Conservation (phyloP, 192 early-diverging fungal species). For the Chytriomyces hyalinus region DNA sequence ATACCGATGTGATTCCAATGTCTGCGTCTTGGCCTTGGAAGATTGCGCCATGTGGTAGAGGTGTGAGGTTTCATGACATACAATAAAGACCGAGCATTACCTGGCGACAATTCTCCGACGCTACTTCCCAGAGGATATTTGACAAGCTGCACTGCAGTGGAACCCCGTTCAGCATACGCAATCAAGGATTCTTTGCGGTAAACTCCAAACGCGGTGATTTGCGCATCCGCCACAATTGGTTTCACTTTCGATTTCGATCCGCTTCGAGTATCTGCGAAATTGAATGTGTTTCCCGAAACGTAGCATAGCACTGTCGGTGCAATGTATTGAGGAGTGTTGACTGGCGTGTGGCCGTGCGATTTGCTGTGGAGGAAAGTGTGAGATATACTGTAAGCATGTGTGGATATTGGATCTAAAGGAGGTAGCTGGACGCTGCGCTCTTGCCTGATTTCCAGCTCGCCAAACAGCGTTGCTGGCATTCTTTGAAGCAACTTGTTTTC, state of each 20-base stretch:
- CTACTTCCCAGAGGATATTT: constrained; percentile 53
- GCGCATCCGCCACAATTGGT: constrained; percentile 40
- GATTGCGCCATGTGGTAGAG: not conserved
- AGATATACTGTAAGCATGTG: too few species aligned
- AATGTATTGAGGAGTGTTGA: constrained; percentile 39
- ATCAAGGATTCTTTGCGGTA: constrained; percentile 46
- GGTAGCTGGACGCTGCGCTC: too few species aligned
- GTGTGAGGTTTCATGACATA: not conserved
- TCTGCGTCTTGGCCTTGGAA: constrained; percentile 32
- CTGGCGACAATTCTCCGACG: not conserved
- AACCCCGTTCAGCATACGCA: constrained; percentile 52
- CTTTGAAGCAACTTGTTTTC: too few species aligned
- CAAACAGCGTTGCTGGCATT: too few species aligned
- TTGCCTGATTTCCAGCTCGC: too few species aligned
- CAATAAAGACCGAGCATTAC: not conserved
- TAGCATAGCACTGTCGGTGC: constrained; percentile 43
- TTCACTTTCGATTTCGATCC: not conserved
- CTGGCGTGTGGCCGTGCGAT: constrained; percentile 50
- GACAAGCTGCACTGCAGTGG: constrained; percentile 43
- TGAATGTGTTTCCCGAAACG: constrained; percentile 56
- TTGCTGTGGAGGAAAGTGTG: constrained; percentile 34
- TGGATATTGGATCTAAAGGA: too few species aligned
- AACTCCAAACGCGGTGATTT: constrained; percentile 56
- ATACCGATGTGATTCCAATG: constrained; percentile 36
- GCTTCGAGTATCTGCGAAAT: constrained; percentile 39